Evolutionary conservation across 768 basidiomycete genomes (phyloP).

Genomic region (Hebeloma cylindrosporum): DNA sequence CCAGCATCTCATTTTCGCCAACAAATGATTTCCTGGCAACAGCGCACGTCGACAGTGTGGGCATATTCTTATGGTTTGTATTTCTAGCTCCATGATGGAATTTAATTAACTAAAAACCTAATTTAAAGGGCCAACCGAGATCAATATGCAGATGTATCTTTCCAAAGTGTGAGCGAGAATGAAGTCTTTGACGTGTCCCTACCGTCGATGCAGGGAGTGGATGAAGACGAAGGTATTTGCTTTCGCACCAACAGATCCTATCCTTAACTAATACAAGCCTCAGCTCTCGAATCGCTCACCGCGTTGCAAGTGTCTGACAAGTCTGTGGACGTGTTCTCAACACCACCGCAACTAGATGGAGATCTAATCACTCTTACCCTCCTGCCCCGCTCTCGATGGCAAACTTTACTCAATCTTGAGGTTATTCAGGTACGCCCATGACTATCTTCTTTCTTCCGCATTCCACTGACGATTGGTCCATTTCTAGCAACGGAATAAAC

Average conservation of each 20-base stretch:
- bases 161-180: slow-evolving; percentile 76
- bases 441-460: neutral
- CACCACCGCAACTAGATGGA: slow-evolving; percentile 85
- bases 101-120: neutral
- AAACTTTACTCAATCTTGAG: slow-evolving; percentile 94
- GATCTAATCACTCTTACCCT: slow-evolving; percentile 93
- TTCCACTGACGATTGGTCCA: neutral
- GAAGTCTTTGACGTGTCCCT: slow-evolving; percentile 68
- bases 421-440: slow-evolving; percentile 71
- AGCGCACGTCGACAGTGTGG: slow-evolving; percentile 90
- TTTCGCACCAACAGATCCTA: neutral
- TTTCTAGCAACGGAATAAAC: slow-evolving; percentile 90
- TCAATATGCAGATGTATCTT: slow-evolving; percentile 84
- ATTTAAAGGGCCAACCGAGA: slow-evolving; percentile 88
- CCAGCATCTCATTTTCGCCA: slow-evolving; percentile 90
- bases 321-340: slow-evolving; percentile 70
- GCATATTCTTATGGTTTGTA: slow-evolving; percentile 94
- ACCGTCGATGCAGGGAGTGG: slow-evolving; percentile 81
- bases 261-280: neutral
- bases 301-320: slow-evolving; percentile 59
- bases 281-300: slow-evolving; percentile 75
- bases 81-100: slow-evolving; percentile 29
- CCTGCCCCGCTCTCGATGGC: slow-evolving; percentile 92
- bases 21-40: slow-evolving; percentile 96
- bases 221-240: slow-evolving; percentile 74